Base-by-base conservation (phyloP, 208 protist species). In the Leishmania mexicana region DNA sequence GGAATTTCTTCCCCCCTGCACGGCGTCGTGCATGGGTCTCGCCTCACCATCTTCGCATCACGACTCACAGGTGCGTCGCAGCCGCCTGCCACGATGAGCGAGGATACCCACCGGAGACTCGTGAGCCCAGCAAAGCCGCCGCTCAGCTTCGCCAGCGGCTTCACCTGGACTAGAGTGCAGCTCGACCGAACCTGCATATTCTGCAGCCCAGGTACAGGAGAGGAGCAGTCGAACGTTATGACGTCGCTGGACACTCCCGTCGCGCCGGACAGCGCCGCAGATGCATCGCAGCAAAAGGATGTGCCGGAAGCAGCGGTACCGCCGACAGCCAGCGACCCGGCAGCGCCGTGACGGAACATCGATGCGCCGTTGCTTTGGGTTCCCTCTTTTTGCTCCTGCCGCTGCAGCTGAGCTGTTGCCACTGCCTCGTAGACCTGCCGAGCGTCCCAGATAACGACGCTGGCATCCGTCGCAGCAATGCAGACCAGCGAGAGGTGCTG, bases 401-500 rank as follows among this genome's bases (percentile, higher is more conserved):
- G 73, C 38, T 70, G 62, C 74, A 76, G 73, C 64, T 86, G 62
- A 10, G 67, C 73, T 54, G 42, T 68, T 42, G 75, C 92, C 7
- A 98, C 64, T 13, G 89, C 80, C 72, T 92, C 83, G 81, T 96
- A 98, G 38, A 98, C 92, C 65, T 90, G 94, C 35, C 88, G 81
- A 19, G 95, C 62, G 77, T 96, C 93, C 93, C 95, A 98, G n/a
- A 98, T 84, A 7, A 95, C 89, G 28, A 98, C 78, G 76, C 89
- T 91, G 17, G 91, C 95, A 76, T 98, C 95, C 17, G 93, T 90
- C 4, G 94, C 96, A 0, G 94, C 94, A 31, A 89, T 93, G 78
- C 94, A 97, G 40, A 97, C 86, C 62, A 97, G 88, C 19, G 89
- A 92, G 40, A 97, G 86, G 87, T 97, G 94, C 75, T 95, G 87